Evolutionary conservation across 2,329 filamentous ascomycete genomes (phyloP), one percentile per base, ranked within the genome.

Genomic region (Penicillium brasilianum): DNA sequence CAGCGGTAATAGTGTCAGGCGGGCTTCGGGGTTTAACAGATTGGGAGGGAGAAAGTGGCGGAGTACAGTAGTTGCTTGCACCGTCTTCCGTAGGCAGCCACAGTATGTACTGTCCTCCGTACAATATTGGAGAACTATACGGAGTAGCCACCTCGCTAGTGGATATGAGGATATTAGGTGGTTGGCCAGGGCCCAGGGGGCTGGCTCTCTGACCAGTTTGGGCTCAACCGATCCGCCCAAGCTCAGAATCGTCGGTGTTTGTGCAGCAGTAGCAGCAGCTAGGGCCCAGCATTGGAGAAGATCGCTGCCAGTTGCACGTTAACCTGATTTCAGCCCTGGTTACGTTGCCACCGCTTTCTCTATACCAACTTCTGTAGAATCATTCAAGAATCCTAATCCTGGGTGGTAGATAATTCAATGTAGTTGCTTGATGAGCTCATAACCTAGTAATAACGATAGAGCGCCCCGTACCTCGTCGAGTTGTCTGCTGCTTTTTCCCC

Each of bases 301-400:
- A 46, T 46, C 43, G 43, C 22, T 48, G 44, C 25, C 44, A 48
- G 43, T 3, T 46, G 43, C 43, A 46, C 43, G 25, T 48, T 48
- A 30, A 46, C 44, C 44, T n/a, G 44, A 48, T 48, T 48, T 48
- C 25, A n/a, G 25, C 4, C 2, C 44, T 16, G 25, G 16, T 48
- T 16, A 48, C 34, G 34, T 53, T 34, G 50, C 50, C 20, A 39
- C 50, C 20, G 28, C 34, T 50, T 50, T 34, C 48, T 34, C 28
- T 34, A 34, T 18, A 18, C 48, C 18, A 20, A 32, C 1, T 18
- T 8, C 16, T n/a, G 6, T 28, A 30, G 44, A 48, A 30, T n/a
- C 44, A 48, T 11, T 25, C 9, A 25, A 25, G 25, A 48, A 48
- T 25, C 14, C 11, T 48, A 48, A 11, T 48, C 6, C 20, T n/a